Evolutionary conservation across 768 basidiomycete species (phyloP).

Genomic region (Coprinopsis cinerea): DNA sequence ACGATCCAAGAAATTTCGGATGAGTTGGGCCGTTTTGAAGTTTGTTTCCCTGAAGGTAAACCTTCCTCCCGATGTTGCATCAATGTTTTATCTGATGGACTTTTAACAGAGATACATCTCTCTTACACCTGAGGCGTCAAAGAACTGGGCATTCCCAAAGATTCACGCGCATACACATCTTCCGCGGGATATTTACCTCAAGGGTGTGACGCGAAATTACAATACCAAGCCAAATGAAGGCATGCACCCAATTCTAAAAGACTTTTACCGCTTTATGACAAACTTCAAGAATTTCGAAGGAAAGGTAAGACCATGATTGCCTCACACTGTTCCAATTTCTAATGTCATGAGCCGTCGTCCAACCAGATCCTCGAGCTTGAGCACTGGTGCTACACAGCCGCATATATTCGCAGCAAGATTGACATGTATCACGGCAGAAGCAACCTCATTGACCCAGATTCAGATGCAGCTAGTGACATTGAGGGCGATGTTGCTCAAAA

Average conservation of each 20-base stretch:
- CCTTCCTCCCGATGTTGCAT: background rate
- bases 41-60: constrained; percentile 20
- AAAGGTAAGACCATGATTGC: background rate
- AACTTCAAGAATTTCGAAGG: constrained; percentile 2
- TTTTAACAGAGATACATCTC: background rate
- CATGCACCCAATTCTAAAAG: background rate
- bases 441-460: background rate
- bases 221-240: constrained; percentile 1
- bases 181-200: constrained; percentile 25
- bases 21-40: constrained; percentile 15
- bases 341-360: background rate
- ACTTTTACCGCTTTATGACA: background rate
- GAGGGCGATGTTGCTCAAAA: background rate
- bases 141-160: constrained; percentile 34
- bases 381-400: constrained; percentile 1
- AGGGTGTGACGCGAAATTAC: constrained; percentile 20
- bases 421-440: background rate
- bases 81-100: background rate
- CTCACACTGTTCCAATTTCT: background rate
- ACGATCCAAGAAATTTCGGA: constrained; percentile 20
- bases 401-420: background rate
- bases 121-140: background rate
- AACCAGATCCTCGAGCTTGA: constrained; percentile 1
- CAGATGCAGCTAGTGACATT: background rate
- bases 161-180: constrained; percentile 26